Base-by-base conservation (phyloP, 192 early-diverging fungal genomes). In the Phycomyces nitens region DNA sequence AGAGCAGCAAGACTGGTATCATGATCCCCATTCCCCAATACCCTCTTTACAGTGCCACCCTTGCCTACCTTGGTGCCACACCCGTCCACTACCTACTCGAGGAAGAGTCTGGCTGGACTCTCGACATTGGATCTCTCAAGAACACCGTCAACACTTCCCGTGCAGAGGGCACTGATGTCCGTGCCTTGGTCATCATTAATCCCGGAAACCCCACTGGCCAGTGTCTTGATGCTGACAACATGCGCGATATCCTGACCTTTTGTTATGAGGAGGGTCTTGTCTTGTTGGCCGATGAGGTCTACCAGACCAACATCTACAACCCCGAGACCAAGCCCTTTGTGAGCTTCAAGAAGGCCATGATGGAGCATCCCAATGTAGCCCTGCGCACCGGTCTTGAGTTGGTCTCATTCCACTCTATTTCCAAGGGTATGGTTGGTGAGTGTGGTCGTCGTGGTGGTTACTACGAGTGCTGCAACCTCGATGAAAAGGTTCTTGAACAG, bases 1-100 rank as follows among this genome's bases (percentile, higher is more conserved):
- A 86, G 49, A 61, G 88, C 71, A 60, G 68, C 39, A 80, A 92
- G 40, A 90, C 95, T 44, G 96, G 96, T 34, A 91, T 99, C 66
- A 92, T 99, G 95, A 97, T 97, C 62, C 96, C 96, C 16, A 94
- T 97, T 60, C 96, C 96, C 34, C 96, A 99, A 72, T 99, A 99
- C 70, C 96, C 96, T 50, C 84, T 99, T 29, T 99, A 99, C 80
- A 92, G 91, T 23, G 96, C 95, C 20, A 88, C 92, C 1, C 85
- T 99, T 51, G 81, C 91, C 3, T 84, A 93, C 18, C 83, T 89
- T 68, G 81, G 89, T 58, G 94, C 91, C 5, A 83, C 84, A 14
- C 83, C 90, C 50, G 94, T 97, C n/a, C 92, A 89, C 39, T 99
- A 99, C 80, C 93, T 89, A 62, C 73, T 99, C 56, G 86, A 95